Percentiles rank a stretch among this genome's conserved stretches.
Conservation (phyloP, 1,139 yeast genomes). For the Debaryomyces coudertii region DNA sequence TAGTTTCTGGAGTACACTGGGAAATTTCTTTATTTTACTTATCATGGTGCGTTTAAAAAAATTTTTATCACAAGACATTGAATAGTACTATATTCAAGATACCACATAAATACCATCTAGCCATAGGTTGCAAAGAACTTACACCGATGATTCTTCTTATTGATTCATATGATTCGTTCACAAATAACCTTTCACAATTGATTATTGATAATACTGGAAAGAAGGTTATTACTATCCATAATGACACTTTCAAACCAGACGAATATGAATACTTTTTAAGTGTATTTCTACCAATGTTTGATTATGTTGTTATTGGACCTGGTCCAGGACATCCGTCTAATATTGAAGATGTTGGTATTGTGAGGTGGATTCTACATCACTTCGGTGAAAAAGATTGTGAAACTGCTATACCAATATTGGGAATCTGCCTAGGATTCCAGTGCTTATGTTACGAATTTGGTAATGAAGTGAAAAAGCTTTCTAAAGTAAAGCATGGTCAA, state of each 20-base stretch:
- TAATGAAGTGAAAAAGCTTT: slow-evolving; percentile 54
- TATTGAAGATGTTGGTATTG: slow-evolving; percentile 70
- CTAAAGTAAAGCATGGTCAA: slow-evolving; percentile 83
- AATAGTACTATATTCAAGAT: neutral
- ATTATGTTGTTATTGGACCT: slow-evolving; percentile 87
- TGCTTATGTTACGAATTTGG: slow-evolving; percentile 73
- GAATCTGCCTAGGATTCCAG: slow-evolving; percentile 94
- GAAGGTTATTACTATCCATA: slow-evolving; percentile 70
- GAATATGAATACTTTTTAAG: slow-evolving; percentile 41
- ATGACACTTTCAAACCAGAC: slow-evolving; percentile 57
- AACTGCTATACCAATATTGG: slow-evolving; percentile 67
- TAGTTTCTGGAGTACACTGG: neutral
- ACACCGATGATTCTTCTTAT: slow-evolving; percentile 64
- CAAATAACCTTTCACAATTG: slow-evolving; percentile 74
- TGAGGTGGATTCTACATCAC: slow-evolving; percentile 53
- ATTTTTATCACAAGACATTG: too few relatives aligned
- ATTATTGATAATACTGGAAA: slow-evolving; percentile 58
- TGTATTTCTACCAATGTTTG: slow-evolving; percentile 52
- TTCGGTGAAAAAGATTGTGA: slow-evolving; percentile 21
- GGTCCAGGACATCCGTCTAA: slow-evolving; percentile 92
- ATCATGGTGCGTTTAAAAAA: too few relatives aligned
- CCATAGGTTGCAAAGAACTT: neutral
- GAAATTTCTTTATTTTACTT: neutral
- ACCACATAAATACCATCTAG: neutral
- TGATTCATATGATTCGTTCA: slow-evolving; percentile 94